Percentiles rank a stretch among this genome's conserved stretches.
Evolutionary conservation across 202 grass and related monocot genomes (phyloP).

Genomic region (Zizania palustris): DNA sequence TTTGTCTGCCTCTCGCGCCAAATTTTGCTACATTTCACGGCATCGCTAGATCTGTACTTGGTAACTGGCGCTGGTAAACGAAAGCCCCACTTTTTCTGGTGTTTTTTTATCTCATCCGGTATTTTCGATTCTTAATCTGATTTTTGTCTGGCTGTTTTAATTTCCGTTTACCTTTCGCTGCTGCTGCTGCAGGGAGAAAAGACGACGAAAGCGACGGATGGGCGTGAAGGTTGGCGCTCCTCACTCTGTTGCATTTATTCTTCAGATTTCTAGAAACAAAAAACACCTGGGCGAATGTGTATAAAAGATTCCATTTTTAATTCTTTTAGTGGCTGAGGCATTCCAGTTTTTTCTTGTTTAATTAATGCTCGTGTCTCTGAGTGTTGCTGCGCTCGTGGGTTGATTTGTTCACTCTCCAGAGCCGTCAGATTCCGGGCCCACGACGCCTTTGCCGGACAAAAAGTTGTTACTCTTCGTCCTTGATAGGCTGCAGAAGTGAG

Average conservation of each 20-base stretch:
- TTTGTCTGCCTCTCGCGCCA: slow-evolving; percentile 53
- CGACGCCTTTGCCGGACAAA: slow-evolving; percentile 88
- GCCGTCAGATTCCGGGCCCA: slow-evolving; percentile 79
- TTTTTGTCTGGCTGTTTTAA: slow-evolving; percentile 36
- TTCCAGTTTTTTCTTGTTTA: slow-evolving; percentile 53
- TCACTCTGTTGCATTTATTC: slow-evolving; percentile 58
- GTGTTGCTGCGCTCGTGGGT: slow-evolving; percentile 38
- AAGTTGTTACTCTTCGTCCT: slow-evolving; percentile 89
- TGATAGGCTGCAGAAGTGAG: slow-evolving; percentile 91
- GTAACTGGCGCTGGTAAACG: slow-evolving; percentile 52
- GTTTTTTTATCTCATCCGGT: slow-evolving; percentile 30
- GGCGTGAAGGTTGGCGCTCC: slow-evolving; percentile 66
- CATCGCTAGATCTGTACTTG: slow-evolving; percentile 46
- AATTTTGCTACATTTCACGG: slow-evolving; percentile 51
- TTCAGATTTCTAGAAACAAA: slow-evolving; percentile 40
- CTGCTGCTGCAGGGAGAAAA: slow-evolving; percentile 53
- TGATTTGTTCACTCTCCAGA: slow-evolving; percentile 55
- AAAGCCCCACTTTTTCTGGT: slow-evolving; percentile 50
- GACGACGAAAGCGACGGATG: slow-evolving; percentile 82
- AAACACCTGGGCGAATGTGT: slow-evolving; percentile 43
- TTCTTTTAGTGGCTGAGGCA: slow-evolving; percentile 38
- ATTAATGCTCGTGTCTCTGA: slow-evolving; percentile 48
- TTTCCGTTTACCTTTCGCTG: slow-evolving; percentile 37
- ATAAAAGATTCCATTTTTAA: slow-evolving; percentile 61
- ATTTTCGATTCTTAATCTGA: slow-evolving; percentile 30